These are phyloP conservation scores for Pseudoscleropodium purum DNA, from an alignment of 225 moss, liverwort and hornwort species.

Conservation along the genomic window DNA sequence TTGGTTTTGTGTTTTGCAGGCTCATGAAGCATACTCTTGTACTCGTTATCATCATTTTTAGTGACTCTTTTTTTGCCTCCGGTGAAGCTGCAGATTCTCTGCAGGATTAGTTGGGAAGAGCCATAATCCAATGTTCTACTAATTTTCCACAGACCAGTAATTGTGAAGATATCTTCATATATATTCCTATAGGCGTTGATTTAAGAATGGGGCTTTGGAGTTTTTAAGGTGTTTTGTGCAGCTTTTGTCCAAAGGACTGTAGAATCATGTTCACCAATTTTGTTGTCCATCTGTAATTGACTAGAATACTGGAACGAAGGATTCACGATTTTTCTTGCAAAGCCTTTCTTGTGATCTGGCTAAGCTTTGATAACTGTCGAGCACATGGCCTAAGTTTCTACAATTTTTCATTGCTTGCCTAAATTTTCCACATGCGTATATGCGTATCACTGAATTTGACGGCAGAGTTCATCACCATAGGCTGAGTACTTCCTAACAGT, in stretches of 20 bases:
- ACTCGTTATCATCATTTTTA: neutral
- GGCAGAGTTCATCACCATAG: neutral
- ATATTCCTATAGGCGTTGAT: neutral
- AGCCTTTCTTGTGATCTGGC: neutral
- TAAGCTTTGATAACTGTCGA: neutral
- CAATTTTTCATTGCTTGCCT: neutral
- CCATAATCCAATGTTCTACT: neutral
- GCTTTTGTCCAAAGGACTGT: slow-evolving; percentile 8
- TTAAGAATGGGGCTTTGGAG: neutral
- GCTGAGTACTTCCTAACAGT: neutral
- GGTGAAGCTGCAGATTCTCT: neutral
- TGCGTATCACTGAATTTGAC: neutral
- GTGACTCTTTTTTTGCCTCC: neutral
- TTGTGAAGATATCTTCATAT: neutral
- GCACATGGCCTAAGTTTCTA: neutral
- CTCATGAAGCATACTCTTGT: neutral
- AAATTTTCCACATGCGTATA: neutral
- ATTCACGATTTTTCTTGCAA: neutral
- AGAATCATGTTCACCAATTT: slow-evolving; percentile 10
- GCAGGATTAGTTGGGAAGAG: neutral
- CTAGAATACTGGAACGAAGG: neutral
- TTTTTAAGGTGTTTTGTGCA: neutral
- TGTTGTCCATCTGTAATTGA: neutral
- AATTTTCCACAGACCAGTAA: neutral
- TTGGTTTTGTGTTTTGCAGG: slow-evolving; percentile 1